Percentiles rank a stretch among this genome's conserved stretches.
These are phyloP conservation scores for Dryas octopetala DNA, from an alignment of 306 rosid genomes.

Conservation along the genomic window DNA sequence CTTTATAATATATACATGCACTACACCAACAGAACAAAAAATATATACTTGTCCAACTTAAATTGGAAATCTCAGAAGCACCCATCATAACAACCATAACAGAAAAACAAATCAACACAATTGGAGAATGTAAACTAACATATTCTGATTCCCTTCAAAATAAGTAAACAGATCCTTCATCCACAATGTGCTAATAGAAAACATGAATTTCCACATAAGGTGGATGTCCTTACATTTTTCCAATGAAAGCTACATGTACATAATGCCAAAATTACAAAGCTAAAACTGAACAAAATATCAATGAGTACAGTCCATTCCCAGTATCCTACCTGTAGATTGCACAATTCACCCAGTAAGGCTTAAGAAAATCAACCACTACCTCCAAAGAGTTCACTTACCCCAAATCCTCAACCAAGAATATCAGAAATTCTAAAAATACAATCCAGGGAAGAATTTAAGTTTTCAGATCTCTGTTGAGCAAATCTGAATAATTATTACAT, in stretches of 20 bases:
- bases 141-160: conserved; percentile 19
- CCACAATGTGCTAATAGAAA: conserved; percentile 14
- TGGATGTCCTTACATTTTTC: conserved; percentile 24
- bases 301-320: conserved; percentile 33
- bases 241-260: conserved; percentile 21
- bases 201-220: conserved; percentile 23
- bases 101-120: background rate
- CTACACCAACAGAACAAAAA: too few species aligned
- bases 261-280: conserved; percentile 31
- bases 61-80: too few species aligned
- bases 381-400: conserved; percentile 43
- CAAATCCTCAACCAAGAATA: conserved; percentile 31
- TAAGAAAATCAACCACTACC: conserved; percentile 32
- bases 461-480: background rate
- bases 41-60: background rate
- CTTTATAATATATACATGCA: too few species aligned
- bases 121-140: background rate
- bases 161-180: conserved; percentile 20
- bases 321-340: conserved; percentile 21
- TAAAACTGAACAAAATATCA: conserved; percentile 8
- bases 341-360: conserved; percentile 27
- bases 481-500: background rate
- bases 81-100: background rate
- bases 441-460: conserved; percentile 15
- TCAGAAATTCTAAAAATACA: conserved; percentile 33